phyloP scores from a whole-genome alignment of 129 eudicot species.

The Centrapalus pauciflorus region DNA sequence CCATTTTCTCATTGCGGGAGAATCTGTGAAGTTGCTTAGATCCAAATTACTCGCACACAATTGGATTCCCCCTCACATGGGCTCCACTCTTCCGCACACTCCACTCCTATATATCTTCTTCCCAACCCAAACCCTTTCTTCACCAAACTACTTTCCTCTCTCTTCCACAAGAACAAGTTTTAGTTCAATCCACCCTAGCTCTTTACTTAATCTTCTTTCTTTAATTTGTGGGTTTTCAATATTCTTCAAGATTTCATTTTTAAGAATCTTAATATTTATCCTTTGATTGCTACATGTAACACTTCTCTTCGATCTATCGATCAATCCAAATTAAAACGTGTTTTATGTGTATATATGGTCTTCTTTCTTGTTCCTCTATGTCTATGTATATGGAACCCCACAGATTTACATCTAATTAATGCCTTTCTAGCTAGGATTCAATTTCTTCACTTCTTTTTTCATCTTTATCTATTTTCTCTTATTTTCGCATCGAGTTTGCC shows the following conservation, averaged over 20 bases:
- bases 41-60: constrained; percentile 16
- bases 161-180: constrained; percentile 1
- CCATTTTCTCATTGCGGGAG: too few species aligned
- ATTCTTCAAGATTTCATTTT: neutral
- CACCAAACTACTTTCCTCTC: constrained; percentile 11
- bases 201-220: neutral
- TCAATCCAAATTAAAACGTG: too few species aligned
- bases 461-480: too few species aligned
- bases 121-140: constrained; percentile 15
- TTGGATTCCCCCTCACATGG: constrained; percentile 20
- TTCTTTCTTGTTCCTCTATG: neutral
- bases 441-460: neutral
- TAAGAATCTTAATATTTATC: neutral
- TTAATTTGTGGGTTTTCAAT: neutral
- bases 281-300: neutral
- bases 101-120: constrained; percentile 19
- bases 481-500: neutral
- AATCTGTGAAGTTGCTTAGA: too few species aligned
- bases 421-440: too few species aligned
- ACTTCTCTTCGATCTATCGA: too few species aligned
- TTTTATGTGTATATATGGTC: neutral
- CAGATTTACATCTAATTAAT: neutral
- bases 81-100: constrained; percentile 5
- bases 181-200: neutral
- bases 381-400: neutral